Conservation (phyloP, 2,329 filamentous ascomycete species). For the Grosmannia serpens region DNA sequence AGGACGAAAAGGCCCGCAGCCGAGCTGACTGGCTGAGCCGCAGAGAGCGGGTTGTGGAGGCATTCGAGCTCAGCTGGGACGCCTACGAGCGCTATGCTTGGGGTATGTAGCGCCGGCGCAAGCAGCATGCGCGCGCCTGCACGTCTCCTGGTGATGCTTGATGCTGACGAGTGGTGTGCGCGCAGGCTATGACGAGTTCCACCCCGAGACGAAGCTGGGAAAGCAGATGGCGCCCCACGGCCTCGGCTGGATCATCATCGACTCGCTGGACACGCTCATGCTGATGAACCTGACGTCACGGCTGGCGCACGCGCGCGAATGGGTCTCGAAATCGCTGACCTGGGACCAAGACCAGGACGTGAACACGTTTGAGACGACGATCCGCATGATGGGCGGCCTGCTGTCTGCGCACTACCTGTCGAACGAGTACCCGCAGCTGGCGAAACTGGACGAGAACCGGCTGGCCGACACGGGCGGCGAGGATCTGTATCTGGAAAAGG, state of each 20-base stretch:
- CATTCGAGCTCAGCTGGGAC: conserved; percentile 85
- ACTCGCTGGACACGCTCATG: conserved; percentile 92
- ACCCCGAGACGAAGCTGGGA: conserved; percentile 68
- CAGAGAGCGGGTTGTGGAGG: conserved; percentile 73
- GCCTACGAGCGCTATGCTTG: conserved; percentile 88
- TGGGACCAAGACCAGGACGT: conserved; percentile 94
- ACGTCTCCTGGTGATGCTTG: background rate
- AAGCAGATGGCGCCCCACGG: conserved; percentile 78
- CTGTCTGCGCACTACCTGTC: conserved; percentile 94
- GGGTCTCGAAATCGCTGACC: conserved; percentile 68
- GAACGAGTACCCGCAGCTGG: conserved; percentile 67
- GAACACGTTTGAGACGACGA: conserved; percentile 95
- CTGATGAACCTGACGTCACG: conserved; percentile 92
- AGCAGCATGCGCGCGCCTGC: too few relatives aligned
- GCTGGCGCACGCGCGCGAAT: conserved; percentile 73
- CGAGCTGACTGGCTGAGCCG: conserved; percentile 64
- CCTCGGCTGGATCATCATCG: conserved; percentile 96
- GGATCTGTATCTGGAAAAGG: conserved; percentile 92
- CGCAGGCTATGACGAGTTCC: conserved; percentile 71
- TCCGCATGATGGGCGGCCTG: conserved; percentile 89
- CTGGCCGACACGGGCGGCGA: conserved; percentile 58
- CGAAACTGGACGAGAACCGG: conserved; percentile 61
- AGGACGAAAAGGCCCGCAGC: conserved; percentile 30
- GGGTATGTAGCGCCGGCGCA: conserved; percentile 47
- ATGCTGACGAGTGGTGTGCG: background rate